phyloP scores from a whole-genome alignment of 345 rosid species.

The Pugionium dolabratum region DNA sequence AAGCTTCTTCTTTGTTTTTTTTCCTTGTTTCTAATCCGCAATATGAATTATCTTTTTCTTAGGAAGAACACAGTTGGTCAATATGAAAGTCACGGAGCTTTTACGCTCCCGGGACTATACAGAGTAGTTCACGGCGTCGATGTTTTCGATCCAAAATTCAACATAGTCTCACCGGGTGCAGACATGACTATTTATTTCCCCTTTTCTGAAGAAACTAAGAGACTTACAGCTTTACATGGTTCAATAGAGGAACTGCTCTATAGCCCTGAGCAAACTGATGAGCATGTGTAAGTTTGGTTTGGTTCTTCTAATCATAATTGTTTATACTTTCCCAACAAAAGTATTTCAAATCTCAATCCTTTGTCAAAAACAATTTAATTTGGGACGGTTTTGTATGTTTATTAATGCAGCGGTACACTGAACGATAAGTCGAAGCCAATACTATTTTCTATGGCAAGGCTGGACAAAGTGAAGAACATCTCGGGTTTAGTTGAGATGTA shows the following conservation, averaged over 20 bases:
- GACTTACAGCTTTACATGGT: constrained; percentile 84
- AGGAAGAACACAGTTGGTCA: constrained; percentile 98
- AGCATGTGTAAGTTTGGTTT: constrained; percentile 61
- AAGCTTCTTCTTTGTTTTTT: neutral
- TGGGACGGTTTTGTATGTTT: neutral
- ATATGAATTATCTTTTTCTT: constrained; percentile 8
- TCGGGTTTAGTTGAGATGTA: constrained; percentile 89
- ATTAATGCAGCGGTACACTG: constrained; percentile 65
- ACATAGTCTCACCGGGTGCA: constrained; percentile 97
- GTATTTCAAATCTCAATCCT: no score
- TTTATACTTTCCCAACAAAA: no score
- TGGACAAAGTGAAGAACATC: constrained; percentile 89
- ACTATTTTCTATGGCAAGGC: constrained; percentile 97
- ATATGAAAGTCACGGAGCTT: constrained; percentile 90
- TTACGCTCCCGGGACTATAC: constrained; percentile 92
- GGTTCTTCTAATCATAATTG: no score
- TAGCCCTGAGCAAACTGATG: constrained; percentile 76
- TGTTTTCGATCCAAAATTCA: constrained; percentile 98
- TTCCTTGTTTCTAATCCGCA: neutral
- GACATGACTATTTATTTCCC: constrained; percentile 96
- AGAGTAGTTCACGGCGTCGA: constrained; percentile 95
- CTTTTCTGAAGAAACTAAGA: constrained; percentile 53
- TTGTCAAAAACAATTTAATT: neutral
- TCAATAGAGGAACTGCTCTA: constrained; percentile 77
- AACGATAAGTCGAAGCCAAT: constrained; percentile 77